These are phyloP conservation scores for Quercus robur DNA, from an alignment of 306 rosid species.

Conservation along the genomic window DNA sequence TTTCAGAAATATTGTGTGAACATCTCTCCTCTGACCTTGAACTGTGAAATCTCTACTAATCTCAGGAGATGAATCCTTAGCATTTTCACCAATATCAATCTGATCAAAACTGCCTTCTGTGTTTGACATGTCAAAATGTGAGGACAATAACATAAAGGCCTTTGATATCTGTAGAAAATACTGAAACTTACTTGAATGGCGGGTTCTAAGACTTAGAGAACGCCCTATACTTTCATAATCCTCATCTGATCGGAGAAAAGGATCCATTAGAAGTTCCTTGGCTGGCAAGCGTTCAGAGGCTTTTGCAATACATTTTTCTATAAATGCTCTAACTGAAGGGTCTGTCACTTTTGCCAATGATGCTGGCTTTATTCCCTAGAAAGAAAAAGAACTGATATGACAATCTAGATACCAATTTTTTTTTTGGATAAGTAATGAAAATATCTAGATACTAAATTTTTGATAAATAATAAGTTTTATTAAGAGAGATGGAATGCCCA, in stretches of 20 bases:
- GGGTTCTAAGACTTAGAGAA: constrained; percentile 31
- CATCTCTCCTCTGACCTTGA: constrained; percentile 81
- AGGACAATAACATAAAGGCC: constrained; percentile 10
- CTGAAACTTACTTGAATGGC: constrained; percentile 34
- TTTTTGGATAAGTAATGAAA: no score
- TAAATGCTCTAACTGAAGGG: constrained; percentile 65
- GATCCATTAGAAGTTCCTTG: constrained; percentile 74
- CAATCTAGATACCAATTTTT: background rate
- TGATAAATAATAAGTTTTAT: no score
- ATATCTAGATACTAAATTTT: no score
- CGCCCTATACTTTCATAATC: constrained; percentile 50
- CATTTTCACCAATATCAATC: constrained; percentile 26
- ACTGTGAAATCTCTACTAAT: constrained; percentile 64
- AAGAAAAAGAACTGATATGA: constrained; percentile 20
- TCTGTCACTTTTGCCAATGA: constrained; percentile 78
- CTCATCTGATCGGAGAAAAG: constrained; percentile 68
- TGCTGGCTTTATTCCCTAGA: constrained; percentile 89
- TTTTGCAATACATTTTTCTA: constrained; percentile 78
- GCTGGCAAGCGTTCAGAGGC: constrained; percentile 84
- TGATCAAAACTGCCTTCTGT: constrained; percentile 41
- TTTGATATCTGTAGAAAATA: constrained; percentile 13
- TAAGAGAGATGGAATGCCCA: no score
- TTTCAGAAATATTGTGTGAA: constrained; percentile 75
- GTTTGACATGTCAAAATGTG: constrained; percentile 27
- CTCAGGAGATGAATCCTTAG: constrained; percentile 36